Base-by-base conservation (phyloP, 129 eudicot genomes). In the Flaveria linearis region DNA sequence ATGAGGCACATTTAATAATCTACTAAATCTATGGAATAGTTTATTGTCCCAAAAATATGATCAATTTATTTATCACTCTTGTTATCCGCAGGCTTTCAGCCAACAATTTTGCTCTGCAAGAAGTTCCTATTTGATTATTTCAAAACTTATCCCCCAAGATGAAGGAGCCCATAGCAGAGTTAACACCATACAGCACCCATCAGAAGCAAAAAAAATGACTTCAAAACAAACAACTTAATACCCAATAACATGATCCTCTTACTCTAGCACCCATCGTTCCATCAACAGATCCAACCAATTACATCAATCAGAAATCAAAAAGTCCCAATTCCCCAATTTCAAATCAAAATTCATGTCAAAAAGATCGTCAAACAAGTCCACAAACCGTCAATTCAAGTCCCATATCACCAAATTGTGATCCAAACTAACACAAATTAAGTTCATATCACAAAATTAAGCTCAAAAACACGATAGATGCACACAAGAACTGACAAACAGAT, bases 331-430 rank as follows among this genome's bases (percentile, higher is more conserved):
- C 42, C 0, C 9, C 76, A 45, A 75, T 30, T n/a, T 33, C 23
- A 10, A 33, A 5, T 57, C 41, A 63, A 30, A 68, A 69, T 56
- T 69, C 63, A 58, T 25, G 69, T 23, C 9, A 69, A 77, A 52
- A 1, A 64, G 78, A 73, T 58, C 41, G 41, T 63, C 60, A 63
- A 49, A 16, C 30, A n/a, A n/a, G 18, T 47, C 64, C 18, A 62
- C 62, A n/a, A 75, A 75, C 39, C 1, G 51, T 65, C 63, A 80
- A 80, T 56, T 73, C 41, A 66, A 74, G 80, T 74, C 47, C 25
- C 28, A 33, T 53, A 68, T 74, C 55, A 68, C 74, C 64, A 74
- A 74, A 67, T 46, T 56, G 9, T 74, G 84, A 80, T 80, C 84
- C 70, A 66, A 79, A 39, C 57, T 20, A 9, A 12, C 22, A 23